Evolutionary conservation across 1,139 yeast genomes (phyloP).

Genomic region (Suhomyces wounanorum): DNA sequence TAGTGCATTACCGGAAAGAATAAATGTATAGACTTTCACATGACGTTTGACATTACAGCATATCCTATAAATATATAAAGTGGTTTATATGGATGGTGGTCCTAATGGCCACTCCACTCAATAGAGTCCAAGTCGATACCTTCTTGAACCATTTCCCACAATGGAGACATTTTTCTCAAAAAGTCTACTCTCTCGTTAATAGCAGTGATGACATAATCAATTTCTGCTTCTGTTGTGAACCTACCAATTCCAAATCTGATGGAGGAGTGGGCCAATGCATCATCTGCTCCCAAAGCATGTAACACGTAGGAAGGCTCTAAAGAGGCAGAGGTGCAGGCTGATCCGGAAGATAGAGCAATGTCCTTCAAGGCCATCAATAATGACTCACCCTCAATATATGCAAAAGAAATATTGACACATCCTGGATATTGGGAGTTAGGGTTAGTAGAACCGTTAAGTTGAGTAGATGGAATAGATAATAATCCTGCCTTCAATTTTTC

Average conservation of each 20-base stretch:
- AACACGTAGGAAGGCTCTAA: slow-evolving; percentile 96
- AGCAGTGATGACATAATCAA: slow-evolving; percentile 89
- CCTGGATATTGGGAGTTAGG: slow-evolving; percentile 74
- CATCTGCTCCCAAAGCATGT: slow-evolving; percentile 97
- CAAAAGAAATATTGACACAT: slow-evolving; percentile 94
- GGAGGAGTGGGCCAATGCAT: slow-evolving; percentile 95
- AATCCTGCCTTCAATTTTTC: slow-evolving; percentile 71
- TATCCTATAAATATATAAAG: slow-evolving; percentile 1
- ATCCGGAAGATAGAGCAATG: slow-evolving; percentile 93
- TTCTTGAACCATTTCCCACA: slow-evolving; percentile 99
- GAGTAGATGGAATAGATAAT: slow-evolving; percentile 82
- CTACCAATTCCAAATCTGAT: slow-evolving; percentile 97
- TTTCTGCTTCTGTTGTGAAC: slow-evolving; percentile 93
- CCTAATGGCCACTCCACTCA: slow-evolving; percentile 94
- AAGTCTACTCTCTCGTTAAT: slow-evolving; percentile 87
- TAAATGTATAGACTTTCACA: background rate
- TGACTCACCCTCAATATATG: slow-evolving; percentile 97
- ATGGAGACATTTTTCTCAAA: slow-evolving; percentile 88
- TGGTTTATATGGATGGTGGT: background rate
- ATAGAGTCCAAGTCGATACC: slow-evolving; percentile 92
- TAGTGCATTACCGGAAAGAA: background rate
- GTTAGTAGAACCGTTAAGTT: slow-evolving; percentile 79
- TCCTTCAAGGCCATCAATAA: slow-evolving; percentile 96
- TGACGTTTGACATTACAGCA: background rate
- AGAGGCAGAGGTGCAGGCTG: slow-evolving; percentile 99